These are phyloP conservation scores for Trametes gibbosa DNA, from an alignment of 768 basidiomycete genomes.

Conservation along the genomic window DNA sequence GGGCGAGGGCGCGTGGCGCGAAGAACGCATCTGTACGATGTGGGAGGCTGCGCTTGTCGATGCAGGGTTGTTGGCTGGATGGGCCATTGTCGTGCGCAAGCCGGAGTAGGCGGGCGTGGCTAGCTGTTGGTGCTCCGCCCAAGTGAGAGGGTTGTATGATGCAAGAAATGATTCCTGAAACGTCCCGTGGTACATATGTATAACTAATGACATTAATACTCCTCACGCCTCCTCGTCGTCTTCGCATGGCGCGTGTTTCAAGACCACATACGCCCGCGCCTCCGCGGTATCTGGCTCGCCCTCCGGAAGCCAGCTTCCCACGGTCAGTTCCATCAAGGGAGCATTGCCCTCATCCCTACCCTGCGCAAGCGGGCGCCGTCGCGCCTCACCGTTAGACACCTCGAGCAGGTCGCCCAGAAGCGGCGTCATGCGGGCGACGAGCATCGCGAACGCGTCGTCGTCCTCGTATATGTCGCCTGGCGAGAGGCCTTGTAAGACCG, in stretches of 20 bases:
- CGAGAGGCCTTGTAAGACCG: constrained; percentile 42
- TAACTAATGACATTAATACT: background rate
- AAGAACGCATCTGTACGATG: constrained; percentile 22
- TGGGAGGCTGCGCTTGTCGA: constrained; percentile 27
- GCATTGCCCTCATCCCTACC: background rate
- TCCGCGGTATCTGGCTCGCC: constrained; percentile 1
- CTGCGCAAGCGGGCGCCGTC: background rate
- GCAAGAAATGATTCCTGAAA: background rate
- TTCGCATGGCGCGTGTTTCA: constrained; percentile 4
- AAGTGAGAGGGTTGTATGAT: too few relatives aligned
- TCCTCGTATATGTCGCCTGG: constrained; percentile 45
- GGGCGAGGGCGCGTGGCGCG: constrained; percentile 24
- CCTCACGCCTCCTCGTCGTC: background rate
- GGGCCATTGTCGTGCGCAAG: constrained; percentile 23
- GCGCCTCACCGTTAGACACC: constrained; percentile 32
- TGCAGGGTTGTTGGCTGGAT: constrained; percentile 21
- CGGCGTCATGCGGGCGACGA: constrained; percentile 42
- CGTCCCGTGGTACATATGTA: background rate
- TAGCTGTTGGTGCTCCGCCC: too few relatives aligned
- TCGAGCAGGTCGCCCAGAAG: constrained; percentile 47
- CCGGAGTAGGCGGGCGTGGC: background rate
- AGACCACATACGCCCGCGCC: constrained; percentile 8
- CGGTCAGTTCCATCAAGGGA: constrained; percentile 12
- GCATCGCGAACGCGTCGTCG: constrained; percentile 32
- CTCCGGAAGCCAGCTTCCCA: constrained; percentile 16